A percentile compares a stretch with the other conserved stretches of the same genome.
These are phyloP conservation scores for Allium fistulosum DNA, from an alignment of 106 monocot genomes.

Conservation along the genomic window DNA sequence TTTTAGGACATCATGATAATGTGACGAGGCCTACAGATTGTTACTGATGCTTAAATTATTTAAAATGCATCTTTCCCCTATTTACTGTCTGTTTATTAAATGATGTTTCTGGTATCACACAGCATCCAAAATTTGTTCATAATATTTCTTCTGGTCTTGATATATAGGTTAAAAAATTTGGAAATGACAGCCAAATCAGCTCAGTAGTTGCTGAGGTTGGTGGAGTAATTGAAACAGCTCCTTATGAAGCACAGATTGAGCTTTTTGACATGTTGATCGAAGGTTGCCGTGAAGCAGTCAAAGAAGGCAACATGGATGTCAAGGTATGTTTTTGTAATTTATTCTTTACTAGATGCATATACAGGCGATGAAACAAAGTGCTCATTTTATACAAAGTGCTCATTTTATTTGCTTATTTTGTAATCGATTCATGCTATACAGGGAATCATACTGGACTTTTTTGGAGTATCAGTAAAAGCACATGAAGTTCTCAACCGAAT, in stretches of 20 bases:
- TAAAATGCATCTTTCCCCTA: too few species aligned
- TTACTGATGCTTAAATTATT: too few species aligned
- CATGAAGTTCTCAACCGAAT: slow-evolving; percentile 77
- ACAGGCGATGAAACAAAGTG: too few species aligned
- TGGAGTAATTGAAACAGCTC: slow-evolving; percentile 60
- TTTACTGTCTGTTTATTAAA: too few species aligned
- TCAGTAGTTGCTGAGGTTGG: slow-evolving; percentile 86
- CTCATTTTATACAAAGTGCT: too few species aligned
- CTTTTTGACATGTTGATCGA: slow-evolving; percentile 75
- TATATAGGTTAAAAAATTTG: slow-evolving; percentile 88
- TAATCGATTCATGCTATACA: slow-evolving; percentile 8
- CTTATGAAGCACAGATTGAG: slow-evolving; percentile 61
- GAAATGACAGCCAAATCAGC: slow-evolving; percentile 58
- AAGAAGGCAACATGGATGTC: slow-evolving; percentile 52
- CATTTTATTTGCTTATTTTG: too few species aligned
- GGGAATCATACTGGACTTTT: slow-evolving; percentile 93
- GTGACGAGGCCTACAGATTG: too few species aligned
- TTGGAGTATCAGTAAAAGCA: slow-evolving; percentile 93
- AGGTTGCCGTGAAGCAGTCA: slow-evolving; percentile 81
- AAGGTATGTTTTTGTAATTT: slow-evolving; percentile 43
- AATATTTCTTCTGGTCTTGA: background rate
- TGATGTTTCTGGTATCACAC: too few species aligned
- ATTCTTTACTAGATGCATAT: background rate
- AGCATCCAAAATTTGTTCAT: background rate
- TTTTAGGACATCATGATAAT: too few species aligned